These are phyloP conservation scores for Linum tenue DNA, from an alignment of 345 rosid species.

Conservation along the genomic window DNA sequence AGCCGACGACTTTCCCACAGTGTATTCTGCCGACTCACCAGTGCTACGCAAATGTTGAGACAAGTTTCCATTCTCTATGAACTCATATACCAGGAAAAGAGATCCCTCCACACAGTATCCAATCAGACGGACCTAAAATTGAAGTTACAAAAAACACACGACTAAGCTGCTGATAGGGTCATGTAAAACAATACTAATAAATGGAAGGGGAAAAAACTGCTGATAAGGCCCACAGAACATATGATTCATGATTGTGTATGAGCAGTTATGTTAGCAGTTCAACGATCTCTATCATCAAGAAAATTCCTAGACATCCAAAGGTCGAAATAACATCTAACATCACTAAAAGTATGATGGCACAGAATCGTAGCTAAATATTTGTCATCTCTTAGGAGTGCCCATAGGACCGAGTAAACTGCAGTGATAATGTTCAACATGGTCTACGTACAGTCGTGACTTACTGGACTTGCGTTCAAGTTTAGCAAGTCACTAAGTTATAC, in stretches of 20 bases:
- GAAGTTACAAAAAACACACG: not conserved
- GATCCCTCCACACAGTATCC: constrained; percentile 32
- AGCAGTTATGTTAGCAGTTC: too few species aligned
- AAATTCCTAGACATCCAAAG: too few species aligned
- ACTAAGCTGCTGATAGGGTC: not conserved
- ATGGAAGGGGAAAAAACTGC: not conserved
- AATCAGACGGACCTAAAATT: constrained; percentile 21
- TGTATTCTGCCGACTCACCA: not conserved
- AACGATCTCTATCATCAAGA: too few species aligned
- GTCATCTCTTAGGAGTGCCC: too few species aligned
- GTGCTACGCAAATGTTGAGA: constrained; percentile 25
- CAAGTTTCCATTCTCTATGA: constrained; percentile 29
- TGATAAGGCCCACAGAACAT: not conserved
- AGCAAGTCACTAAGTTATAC: too few species aligned
- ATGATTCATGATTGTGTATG: not conserved
- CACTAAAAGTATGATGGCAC: too few species aligned
- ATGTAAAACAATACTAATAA: not conserved
- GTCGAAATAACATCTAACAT: too few species aligned
- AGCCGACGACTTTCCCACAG: not conserved
- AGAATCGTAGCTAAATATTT: too few species aligned
- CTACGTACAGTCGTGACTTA: too few species aligned
- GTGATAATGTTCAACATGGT: too few species aligned
- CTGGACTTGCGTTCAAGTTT: too few species aligned
- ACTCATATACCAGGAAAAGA: constrained; percentile 34
- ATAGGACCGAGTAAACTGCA: too few species aligned